These are phyloP conservation scores for Aspergillus pseudonomiae DNA, from an alignment of 2,329 filamentous ascomycete genomes.

Conservation along the genomic window DNA sequence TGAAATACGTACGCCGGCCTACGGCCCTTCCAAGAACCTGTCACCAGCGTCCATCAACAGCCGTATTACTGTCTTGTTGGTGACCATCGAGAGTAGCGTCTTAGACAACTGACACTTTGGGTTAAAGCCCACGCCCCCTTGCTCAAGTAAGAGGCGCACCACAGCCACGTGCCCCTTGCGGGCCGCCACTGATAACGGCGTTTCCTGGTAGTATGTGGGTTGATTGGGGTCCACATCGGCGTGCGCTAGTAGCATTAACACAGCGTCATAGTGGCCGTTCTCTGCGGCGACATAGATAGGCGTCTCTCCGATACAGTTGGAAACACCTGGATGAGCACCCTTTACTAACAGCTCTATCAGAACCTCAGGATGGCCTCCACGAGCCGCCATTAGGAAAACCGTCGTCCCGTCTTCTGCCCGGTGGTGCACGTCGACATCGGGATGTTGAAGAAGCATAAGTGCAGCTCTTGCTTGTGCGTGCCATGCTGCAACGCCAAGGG, in stretches of 20 bases:
- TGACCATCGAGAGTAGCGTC: background rate
- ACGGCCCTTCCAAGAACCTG: background rate
- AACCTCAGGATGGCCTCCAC: background rate
- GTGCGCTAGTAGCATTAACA: background rate
- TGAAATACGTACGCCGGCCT: background rate
- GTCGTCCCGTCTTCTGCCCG: background rate
- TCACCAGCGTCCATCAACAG: background rate
- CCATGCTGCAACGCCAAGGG: background rate
- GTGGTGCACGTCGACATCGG: background rate
- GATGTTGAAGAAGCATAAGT: background rate
- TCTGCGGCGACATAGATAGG: background rate
- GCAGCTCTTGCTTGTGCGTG: background rate
- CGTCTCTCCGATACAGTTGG: background rate
- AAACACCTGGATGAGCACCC: background rate
- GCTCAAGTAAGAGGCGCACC: background rate
- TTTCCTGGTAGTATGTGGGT: background rate
- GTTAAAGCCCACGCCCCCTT: background rate
- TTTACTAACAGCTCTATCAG: background rate
- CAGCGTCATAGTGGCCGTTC: background rate
- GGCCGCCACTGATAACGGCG: background rate
- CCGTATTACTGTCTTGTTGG: background rate
- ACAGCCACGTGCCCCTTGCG: background rate
- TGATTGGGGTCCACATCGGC: background rate
- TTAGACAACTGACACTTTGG: background rate
- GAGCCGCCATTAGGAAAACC: background rate